Conservation (phyloP, 352 stramenopile genomes). For the Globisporangium orthogonon region DNA sequence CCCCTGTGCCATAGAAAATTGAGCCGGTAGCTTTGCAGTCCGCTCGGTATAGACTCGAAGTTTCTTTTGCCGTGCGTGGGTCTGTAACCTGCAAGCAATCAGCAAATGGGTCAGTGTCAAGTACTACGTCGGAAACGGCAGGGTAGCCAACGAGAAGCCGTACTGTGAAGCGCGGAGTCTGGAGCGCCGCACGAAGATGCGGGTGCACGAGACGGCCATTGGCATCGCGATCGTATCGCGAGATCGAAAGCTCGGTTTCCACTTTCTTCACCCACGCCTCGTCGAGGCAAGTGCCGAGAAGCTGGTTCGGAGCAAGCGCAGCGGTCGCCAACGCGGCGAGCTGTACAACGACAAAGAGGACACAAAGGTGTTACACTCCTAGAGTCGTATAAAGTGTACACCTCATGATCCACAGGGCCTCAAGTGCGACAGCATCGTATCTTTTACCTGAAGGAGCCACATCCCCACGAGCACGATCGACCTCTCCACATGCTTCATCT, state of each 20-base stretch:
- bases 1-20: slow-evolving; percentile 25
- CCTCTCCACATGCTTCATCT: background rate
- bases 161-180: slow-evolving; percentile 17
- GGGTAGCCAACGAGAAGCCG: slow-evolving; percentile 5
- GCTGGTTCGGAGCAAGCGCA: slow-evolving; percentile 24
- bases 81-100: slow-evolving; percentile 12
- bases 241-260: slow-evolving; percentile 23
- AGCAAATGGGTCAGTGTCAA: background rate
- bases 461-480: background rate
- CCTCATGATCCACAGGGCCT: too few species aligned
- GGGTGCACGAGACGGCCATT: slow-evolving; percentile 20
- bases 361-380: background rate
- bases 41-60: slow-evolving; percentile 18
- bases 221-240: slow-evolving; percentile 12
- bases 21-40: slow-evolving; percentile 18
- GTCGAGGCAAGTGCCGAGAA: slow-evolving; percentile 34
- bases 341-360: background rate
- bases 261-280: slow-evolving; percentile 23
- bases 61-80: slow-evolving; percentile 13
- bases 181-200: slow-evolving; percentile 27
- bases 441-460: background rate
- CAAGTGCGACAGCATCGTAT: too few species aligned
- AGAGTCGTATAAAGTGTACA: too few species aligned
- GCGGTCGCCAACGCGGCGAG: background rate
- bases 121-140: too few species aligned